Evolutionary conservation across 75 land plant species (phyloP).

Genomic region (Larix kaempferi): DNA sequence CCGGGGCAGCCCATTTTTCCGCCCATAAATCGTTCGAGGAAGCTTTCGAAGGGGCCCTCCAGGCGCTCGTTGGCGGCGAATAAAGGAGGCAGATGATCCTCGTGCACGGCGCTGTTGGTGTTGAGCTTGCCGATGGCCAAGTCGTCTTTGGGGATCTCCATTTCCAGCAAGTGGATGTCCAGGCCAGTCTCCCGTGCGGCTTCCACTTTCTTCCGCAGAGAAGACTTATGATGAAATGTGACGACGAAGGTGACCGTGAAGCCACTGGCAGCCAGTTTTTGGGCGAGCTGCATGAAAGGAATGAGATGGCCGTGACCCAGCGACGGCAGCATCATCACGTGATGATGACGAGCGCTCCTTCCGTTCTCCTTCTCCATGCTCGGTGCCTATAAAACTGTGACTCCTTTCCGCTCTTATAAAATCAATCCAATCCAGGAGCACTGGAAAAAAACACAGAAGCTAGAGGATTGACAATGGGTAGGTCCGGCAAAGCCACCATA

Average conservation of each 20-base stretch:
- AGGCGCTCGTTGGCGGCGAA: constrained; percentile 13
- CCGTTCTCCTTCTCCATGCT: no score
- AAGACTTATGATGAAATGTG: constrained; percentile 7
- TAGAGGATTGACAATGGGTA: no score
- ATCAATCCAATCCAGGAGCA: no score
- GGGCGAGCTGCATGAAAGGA: background rate
- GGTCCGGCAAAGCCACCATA: no score
- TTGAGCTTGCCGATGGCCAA: background rate
- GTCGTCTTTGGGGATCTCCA: background rate
- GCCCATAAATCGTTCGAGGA: background rate
- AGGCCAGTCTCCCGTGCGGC: background rate
- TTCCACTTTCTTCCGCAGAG: background rate
- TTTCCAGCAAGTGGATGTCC: constrained; percentile 2
- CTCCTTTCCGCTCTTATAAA: no score
- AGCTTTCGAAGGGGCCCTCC: background rate
- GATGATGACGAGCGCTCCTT: background rate
- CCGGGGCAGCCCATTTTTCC: background rate
- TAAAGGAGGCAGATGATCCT: background rate
- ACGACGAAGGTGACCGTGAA: constrained; percentile 17
- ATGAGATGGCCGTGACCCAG: constrained; percentile 1
- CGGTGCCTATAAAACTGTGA: no score
- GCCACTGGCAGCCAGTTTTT: background rate
- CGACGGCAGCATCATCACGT: background rate
- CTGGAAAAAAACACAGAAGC: no score
- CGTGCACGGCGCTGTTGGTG: background rate